A percentile compares a stretch with the other conserved stretches of the same genome.
These are phyloP conservation scores for Didymella pomorum DNA, from an alignment of 2,329 filamentous ascomycete genomes.

Conservation along the genomic window DNA sequence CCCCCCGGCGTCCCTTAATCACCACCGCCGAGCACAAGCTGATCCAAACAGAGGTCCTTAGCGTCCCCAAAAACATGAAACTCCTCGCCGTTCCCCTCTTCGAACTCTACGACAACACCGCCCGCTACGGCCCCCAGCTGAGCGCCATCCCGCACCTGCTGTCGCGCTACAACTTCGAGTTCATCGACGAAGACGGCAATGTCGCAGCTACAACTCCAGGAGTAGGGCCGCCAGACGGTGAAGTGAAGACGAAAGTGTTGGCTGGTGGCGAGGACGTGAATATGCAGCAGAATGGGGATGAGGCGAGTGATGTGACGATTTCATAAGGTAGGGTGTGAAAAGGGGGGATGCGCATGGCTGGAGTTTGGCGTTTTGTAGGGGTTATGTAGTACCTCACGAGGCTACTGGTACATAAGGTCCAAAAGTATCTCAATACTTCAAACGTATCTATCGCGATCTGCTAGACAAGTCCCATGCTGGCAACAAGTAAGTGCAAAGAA, in stretches of 20 bases:
- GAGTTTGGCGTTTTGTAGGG: conserved; percentile 15
- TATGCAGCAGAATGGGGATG: conserved; percentile 50
- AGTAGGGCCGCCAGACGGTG: conserved; percentile 63
- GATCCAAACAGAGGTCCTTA: conserved; percentile 76
- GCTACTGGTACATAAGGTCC: no score
- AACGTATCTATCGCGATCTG: no score
- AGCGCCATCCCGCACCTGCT: conserved; percentile 95
- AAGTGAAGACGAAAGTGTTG: conserved; percentile 46
- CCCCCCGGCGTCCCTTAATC: no score
- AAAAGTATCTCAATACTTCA: no score
- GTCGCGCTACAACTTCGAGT: conserved; percentile 96
- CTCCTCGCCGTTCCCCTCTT: conserved; percentile 95
- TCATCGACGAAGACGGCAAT: conserved; percentile 90
- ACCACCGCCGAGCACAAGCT: no score
- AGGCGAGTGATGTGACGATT: conserved; percentile 46
- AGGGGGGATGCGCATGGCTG: neutral
- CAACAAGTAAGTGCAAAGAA: no score
- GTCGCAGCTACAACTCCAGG: conserved; percentile 87
- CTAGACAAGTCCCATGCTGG: no score
- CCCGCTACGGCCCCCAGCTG: conserved; percentile 91
- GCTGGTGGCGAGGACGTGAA: conserved; percentile 49
- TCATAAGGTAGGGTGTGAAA: conserved; percentile 29
- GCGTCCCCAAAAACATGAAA: conserved; percentile 99
- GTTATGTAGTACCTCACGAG: no score
- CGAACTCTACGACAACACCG: conserved; percentile 97